These are phyloP conservation scores for Limonium bicolor DNA, from an alignment of 148 eudicot genomes.

Conservation along the genomic window DNA sequence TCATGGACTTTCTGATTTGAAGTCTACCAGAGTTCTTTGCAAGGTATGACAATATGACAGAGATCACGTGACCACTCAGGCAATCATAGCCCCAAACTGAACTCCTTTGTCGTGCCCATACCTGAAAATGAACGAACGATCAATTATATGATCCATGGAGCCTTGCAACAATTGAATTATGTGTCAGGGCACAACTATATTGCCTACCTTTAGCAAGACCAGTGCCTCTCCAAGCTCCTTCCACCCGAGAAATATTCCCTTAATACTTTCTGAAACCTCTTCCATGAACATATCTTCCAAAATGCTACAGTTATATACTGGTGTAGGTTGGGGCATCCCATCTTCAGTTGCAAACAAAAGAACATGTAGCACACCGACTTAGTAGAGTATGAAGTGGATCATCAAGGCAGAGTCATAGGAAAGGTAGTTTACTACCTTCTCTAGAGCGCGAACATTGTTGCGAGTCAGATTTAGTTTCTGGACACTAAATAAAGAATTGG, in stretches of 20 bases:
- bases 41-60: slow-evolving; percentile 62
- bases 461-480: slow-evolving; percentile 48
- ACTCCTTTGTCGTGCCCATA: slow-evolving; percentile 92
- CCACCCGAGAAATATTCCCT: slow-evolving; percentile 45
- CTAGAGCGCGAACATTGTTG: slow-evolving; percentile 53
- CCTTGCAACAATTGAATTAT: no score
- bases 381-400: no score
- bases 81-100: slow-evolving; percentile 63
- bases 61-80: slow-evolving; percentile 55
- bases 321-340: slow-evolving; percentile 48
- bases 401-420: not conserved
- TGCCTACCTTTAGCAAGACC: slow-evolving; percentile 63
- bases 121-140: no score
- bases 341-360: no score
- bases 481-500: slow-evolving; percentile 37
- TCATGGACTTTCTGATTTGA: slow-evolving; percentile 58
- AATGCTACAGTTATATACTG: slow-evolving; percentile 70
- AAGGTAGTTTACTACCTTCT: slow-evolving; percentile 51
- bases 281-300: slow-evolving; percentile 81
- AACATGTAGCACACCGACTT: no score
- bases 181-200: not conserved
- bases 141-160: no score
- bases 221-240: slow-evolving; percentile 69
- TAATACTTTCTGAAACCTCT: slow-evolving; percentile 39
- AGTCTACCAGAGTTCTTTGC: slow-evolving; percentile 43